phyloP scores from a whole-genome alignment of 345 rosid genomes.

The Salix exigua region DNA sequence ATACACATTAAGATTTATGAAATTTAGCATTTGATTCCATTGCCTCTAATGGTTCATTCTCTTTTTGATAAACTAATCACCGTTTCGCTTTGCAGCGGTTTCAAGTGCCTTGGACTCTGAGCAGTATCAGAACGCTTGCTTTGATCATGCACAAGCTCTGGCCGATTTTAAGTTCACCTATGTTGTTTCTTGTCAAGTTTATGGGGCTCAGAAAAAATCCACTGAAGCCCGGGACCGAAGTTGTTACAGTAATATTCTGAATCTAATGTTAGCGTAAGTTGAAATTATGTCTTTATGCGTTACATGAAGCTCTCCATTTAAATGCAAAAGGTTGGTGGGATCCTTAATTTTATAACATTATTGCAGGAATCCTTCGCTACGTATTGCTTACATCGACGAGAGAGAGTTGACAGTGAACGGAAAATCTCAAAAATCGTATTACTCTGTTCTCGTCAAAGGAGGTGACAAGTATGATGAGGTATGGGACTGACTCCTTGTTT shows the following conservation, averaged over 20 bases:
- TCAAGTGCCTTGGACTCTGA: slow-evolving; percentile 22
- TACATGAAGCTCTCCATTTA: slow-evolving; percentile 4
- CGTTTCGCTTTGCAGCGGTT: slow-evolving; percentile 40
- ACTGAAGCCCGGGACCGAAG: slow-evolving; percentile 48
- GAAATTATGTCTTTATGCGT: neutral
- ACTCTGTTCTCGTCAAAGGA: slow-evolving; percentile 93
- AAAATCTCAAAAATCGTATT: slow-evolving; percentile 51
- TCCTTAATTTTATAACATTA: slow-evolving; percentile 12
- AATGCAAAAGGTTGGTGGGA: slow-evolving; percentile 2
- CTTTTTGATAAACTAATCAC: slow-evolving; percentile 6
- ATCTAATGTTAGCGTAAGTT: slow-evolving; percentile 86
- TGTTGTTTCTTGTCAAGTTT: slow-evolving; percentile 94
- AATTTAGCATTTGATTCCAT: neutral
- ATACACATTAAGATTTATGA: neutral
- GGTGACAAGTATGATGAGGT: slow-evolving; percentile 75
- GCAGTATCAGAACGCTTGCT: slow-evolving; percentile 21
- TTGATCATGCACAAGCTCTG: slow-evolving; percentile 54
- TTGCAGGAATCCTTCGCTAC: slow-evolving; percentile 79
- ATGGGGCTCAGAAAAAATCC: slow-evolving; percentile 82
- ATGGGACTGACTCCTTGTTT: slow-evolving; percentile 17
- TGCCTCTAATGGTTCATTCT: neutral
- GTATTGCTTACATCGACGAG: slow-evolving; percentile 89
- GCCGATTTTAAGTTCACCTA: slow-evolving; percentile 90
- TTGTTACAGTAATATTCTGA: slow-evolving; percentile 69
- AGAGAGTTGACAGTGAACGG: slow-evolving; percentile 62